Evolutionary conservation across 805 yeast species (phyloP).

Genomic region (Blastobotrys mokoenaii): DNA sequence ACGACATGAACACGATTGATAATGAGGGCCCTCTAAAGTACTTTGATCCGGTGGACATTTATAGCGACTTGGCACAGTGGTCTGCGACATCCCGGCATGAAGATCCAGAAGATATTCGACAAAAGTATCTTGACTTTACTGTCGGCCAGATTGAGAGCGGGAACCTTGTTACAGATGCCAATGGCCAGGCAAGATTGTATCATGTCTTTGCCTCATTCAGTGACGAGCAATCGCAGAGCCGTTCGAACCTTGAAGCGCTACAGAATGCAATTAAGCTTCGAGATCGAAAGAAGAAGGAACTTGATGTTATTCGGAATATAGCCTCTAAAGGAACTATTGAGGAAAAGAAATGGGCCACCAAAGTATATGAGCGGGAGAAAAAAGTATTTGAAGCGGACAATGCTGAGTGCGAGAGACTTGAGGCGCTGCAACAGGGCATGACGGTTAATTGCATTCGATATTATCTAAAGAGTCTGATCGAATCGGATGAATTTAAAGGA

Average conservation of each 20-base stretch:
- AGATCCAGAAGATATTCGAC: conserved; percentile 49
- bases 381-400: conserved; percentile 39
- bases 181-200: conserved; percentile 37
- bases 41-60: conserved; percentile 9
- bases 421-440: conserved; percentile 35
- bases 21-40: conserved; percentile 5
- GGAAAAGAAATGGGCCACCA: not conserved
- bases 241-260: not conserved
- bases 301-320: not conserved
- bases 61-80: conserved; percentile 46
- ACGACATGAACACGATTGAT: conserved; percentile 6
- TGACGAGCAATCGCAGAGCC: conserved; percentile 39
- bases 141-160: conserved; percentile 15
- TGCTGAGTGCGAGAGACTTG: conserved; percentile 35
- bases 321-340: not conserved
- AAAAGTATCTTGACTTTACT: conserved; percentile 46
- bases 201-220: conserved; percentile 67
- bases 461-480: conserved; percentile 47
- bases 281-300: conserved; percentile 1
- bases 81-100: conserved; percentile 62
- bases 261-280: not conserved
- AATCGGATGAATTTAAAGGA: conserved; percentile 37
- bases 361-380: conserved; percentile 21
- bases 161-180: conserved; percentile 7
- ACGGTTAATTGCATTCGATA: conserved; percentile 47